Percentiles rank a stretch among this genome's conserved stretches.
These are phyloP conservation scores for Bjerkandera adusta DNA, from an alignment of 1,284 basidiomycete genomes.

Conservation along the genomic window DNA sequence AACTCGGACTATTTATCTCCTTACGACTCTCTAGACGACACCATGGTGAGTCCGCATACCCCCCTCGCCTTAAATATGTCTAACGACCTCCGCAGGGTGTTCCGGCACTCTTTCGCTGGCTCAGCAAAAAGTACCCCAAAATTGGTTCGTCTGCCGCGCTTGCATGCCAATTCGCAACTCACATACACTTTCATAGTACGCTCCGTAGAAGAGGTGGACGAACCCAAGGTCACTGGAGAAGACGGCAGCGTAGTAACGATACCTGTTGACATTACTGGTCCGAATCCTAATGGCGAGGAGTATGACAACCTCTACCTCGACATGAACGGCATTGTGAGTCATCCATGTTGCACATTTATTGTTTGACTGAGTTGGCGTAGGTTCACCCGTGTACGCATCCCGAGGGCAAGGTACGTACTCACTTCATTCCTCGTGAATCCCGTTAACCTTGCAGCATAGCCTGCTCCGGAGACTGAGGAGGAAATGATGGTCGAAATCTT, in stretches of 20 bases:
- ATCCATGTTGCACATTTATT: conserved; percentile 7
- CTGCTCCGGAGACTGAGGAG: conserved; percentile 95
- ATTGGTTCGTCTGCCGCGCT: conserved; percentile 59
- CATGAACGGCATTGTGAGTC: conserved; percentile 86
- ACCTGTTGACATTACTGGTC: conserved; percentile 78
- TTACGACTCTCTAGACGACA: no score
- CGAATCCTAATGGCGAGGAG: conserved; percentile 96
- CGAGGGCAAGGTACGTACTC: conserved; percentile 76
- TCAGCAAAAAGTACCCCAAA: conserved; percentile 96
- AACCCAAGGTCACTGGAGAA: conserved; percentile 63
- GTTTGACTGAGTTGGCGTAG: conserved; percentile 34
- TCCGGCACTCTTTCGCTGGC: conserved; percentile 91
- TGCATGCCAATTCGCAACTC: neutral
- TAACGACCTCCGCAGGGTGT: conserved; percentile 67
- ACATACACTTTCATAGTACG: conserved; percentile 45
- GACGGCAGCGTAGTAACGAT: conserved; percentile 70
- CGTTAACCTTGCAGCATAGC: conserved; percentile 40
- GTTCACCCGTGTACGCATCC: conserved; percentile 99
- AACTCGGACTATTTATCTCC: no score
- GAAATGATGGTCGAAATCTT: conserved; percentile 99
- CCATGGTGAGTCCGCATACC: neutral
- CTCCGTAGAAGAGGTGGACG: conserved; percentile 83
- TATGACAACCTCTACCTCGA: conserved; percentile 96
- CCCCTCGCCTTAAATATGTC: neutral
- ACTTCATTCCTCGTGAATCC: neutral